Conservation (phyloP, 495 filamentous ascomycete genomes). For the Haplographium delicatum region DNA sequence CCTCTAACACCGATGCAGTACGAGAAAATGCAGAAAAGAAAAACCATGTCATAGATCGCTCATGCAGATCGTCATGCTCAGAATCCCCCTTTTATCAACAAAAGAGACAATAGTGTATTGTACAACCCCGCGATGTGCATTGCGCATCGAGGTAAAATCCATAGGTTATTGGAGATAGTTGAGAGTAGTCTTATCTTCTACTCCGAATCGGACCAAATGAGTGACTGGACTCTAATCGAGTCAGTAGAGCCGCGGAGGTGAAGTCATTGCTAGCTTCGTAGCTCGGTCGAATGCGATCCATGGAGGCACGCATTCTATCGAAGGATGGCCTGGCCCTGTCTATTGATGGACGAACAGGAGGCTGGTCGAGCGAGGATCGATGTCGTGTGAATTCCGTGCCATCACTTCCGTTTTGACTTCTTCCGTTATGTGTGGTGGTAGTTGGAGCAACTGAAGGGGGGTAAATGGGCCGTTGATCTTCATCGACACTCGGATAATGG, state of each 20-base stretch:
- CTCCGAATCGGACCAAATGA: conserved; percentile 27
- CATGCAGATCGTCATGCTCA: conserved; percentile 27
- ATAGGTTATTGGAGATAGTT: conserved; percentile 9
- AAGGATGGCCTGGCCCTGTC: conserved; percentile 64
- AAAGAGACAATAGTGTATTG: conserved; percentile 19
- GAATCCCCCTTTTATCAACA: conserved; percentile 21
- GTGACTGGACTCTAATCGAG: conserved; percentile 73
- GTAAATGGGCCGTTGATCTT: conserved; percentile 86
- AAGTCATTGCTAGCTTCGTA: conserved; percentile 87
- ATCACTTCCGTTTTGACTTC: conserved; percentile 87
- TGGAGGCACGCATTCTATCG: conserved; percentile 68
- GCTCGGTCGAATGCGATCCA: conserved; percentile 70
- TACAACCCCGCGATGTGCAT: conserved; percentile 14
- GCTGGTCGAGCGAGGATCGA: conserved; percentile 30
- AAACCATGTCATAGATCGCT: conserved; percentile 25
- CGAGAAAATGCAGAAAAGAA: conserved; percentile 20
- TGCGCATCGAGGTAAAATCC: conserved; percentile 1
- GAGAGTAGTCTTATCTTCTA: conserved; percentile 13
- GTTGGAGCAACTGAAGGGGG: conserved; percentile 77
- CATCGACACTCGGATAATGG: conserved; percentile 59
- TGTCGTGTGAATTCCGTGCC: conserved; percentile 84
- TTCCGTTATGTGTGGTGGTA: conserved; percentile 72
- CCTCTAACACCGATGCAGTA: conserved; percentile 23
- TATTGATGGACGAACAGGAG: conserved; percentile 56
- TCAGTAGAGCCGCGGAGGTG: conserved; percentile 77